Base-by-base conservation (phyloP, 169 alveolate species). In the Plasmodium gallinaceum region DNA sequence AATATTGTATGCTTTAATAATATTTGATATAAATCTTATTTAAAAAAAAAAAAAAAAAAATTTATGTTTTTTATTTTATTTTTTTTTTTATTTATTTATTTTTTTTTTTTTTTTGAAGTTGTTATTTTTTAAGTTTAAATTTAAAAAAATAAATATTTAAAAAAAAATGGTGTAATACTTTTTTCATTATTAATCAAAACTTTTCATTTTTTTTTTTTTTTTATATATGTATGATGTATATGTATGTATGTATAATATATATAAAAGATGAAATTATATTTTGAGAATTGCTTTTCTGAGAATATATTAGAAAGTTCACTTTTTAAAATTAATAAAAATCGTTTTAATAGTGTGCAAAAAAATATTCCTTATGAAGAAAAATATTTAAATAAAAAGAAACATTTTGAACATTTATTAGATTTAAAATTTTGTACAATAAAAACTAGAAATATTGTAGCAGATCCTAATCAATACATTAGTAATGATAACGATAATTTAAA, bases 361-460 rank as follows among this genome's bases (percentile, higher is more conserved):
- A 83, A 83, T 69, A 43, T 69, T 8, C 75, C 91, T 26, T 83
- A 54, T 61, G 91, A 83, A 72, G 91, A 83, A 48, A 39, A 71
- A 61, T 83, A 83, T 57, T 72, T 83, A 39, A 69, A 68, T 22
- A 70, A 83, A 61, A 66, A 83, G 46, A 70, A 83, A 48, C 54
- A 83, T 39, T 37, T 24, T 69, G 83, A 83, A 3, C 22, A 57
- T 20, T 24, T 69, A 6, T 20, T 83, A 3, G 91, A 83, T 61
- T 42, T 83, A 62, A 83, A 83, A 37, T 70, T 83, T 12, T 83
- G 85, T 51, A 45, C 16, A 42, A 45, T 83, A 43, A 83, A 73
- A 54, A 57, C 54, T n/a, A 57, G 52, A 20, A 46, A 39, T 7
- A 9, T 20, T 24, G 7, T 61, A 18, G 42, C 7, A 10, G 20